These are phyloP conservation scores for Vaccinium corymbosum DNA, from an alignment of 148 eudicot species.

Conservation along the genomic window DNA sequence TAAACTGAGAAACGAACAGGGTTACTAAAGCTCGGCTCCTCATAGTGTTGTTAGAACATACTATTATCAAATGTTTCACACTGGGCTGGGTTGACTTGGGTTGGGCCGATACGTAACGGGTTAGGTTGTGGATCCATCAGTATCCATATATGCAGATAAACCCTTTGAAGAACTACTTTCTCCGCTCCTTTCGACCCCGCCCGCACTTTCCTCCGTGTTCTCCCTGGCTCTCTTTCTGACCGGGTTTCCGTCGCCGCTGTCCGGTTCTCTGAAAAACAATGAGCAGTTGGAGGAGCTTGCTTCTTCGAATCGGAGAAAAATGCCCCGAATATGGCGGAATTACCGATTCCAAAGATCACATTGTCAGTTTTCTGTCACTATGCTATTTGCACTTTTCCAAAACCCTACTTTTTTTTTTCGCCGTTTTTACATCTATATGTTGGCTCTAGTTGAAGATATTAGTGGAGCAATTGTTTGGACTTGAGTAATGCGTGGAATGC, in stretches of 20 bases:
- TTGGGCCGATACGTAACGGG: background rate
- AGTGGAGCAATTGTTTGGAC: background rate
- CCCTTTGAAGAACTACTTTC: background rate
- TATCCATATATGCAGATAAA: background rate
- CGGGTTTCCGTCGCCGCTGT: background rate
- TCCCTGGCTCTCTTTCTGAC: background rate
- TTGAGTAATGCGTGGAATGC: background rate
- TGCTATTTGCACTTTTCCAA: background rate
- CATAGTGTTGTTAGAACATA: no score
- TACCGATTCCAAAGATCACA: conserved; percentile 65
- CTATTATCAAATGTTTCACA: background rate
- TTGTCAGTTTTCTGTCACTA: conserved; percentile 29
- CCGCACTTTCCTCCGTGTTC: background rate
- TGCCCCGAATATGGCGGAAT: conserved; percentile 54
- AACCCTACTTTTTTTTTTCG: background rate
- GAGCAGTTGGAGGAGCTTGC: conserved; percentile 57
- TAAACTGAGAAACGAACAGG: no score
- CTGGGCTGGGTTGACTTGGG: background rate
- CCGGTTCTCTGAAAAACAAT: conserved; percentile 17
- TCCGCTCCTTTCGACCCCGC: background rate
- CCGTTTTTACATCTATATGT: background rate
- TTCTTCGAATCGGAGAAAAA: conserved; percentile 72
- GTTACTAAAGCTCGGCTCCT: no score
- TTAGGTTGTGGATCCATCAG: background rate
- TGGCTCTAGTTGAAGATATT: background rate